phyloP scores from a whole-genome alignment of 129 eudicot species.

The Ambrosia trifida region DNA sequence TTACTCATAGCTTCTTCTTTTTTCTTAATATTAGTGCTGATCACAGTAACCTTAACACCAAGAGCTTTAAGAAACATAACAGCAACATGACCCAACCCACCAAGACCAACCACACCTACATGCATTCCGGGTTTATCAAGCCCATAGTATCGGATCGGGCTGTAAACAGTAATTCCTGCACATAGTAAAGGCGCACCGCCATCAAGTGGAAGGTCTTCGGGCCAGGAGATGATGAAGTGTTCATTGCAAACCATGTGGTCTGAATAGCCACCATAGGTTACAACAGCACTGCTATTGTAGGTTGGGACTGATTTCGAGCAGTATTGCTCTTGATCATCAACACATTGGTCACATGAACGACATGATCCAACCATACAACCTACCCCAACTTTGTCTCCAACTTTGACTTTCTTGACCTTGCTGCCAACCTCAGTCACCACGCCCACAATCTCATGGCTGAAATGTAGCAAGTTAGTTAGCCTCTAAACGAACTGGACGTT shows the following conservation, averaged over 20 bases:
- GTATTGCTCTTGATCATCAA: constrained; percentile 46
- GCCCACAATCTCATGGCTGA: constrained; percentile 67
- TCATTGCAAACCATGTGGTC: constrained; percentile 50
- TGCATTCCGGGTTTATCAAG: constrained; percentile 57
- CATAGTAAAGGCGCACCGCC: constrained; percentile 56
- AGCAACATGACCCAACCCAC: constrained; percentile 63
- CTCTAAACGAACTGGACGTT: no score
- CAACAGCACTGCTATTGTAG: constrained; percentile 31
- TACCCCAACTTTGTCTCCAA: constrained; percentile 59
- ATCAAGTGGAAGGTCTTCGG: constrained; percentile 48
- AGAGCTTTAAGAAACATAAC: constrained; percentile 60
- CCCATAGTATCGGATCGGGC: constrained; percentile 51
- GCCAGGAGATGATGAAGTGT: constrained; percentile 53
- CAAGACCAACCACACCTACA: constrained; percentile 61
- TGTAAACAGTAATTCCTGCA: constrained; percentile 54
- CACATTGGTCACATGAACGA: constrained; percentile 47
- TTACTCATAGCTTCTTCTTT: constrained; percentile 49
- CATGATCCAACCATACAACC: constrained; percentile 63
- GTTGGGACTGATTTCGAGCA: constrained; percentile 41
- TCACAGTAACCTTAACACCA: constrained; percentile 49
- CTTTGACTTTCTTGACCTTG: constrained; percentile 54
- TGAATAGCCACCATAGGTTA: constrained; percentile 59
- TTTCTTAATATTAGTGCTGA: constrained; percentile 44
- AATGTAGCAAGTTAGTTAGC: constrained; percentile 12
- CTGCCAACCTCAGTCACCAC: constrained; percentile 52